A percentile compares a stretch with the other conserved stretches of the same genome.
These are phyloP conservation scores for Purshia tridentata DNA, from an alignment of 306 rosid genomes.

Conservation along the genomic window DNA sequence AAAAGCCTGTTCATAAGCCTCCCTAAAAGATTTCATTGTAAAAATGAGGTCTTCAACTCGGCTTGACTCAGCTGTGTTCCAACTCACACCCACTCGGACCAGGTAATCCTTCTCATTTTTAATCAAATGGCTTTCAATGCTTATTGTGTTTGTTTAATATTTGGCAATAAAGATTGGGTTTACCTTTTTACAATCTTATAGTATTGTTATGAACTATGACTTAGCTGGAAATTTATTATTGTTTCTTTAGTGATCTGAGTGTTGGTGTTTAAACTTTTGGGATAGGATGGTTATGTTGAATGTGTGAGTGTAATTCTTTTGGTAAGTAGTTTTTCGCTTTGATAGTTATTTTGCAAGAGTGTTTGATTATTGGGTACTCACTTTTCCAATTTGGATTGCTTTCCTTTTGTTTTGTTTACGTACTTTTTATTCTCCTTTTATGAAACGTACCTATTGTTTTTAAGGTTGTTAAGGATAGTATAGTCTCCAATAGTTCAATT, in stretches of 20 bases:
- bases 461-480: background rate
- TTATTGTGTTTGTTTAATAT: background rate
- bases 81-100: constrained; percentile 96
- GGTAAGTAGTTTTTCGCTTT: background rate
- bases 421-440: background rate
- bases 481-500: background rate
- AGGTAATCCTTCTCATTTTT: constrained; percentile 39
- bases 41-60: constrained; percentile 68
- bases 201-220: constrained; percentile 7
- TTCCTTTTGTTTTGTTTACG: background rate
- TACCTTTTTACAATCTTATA: constrained; percentile 4
- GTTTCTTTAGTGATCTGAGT: constrained; percentile 29
- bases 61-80: constrained; percentile 86
- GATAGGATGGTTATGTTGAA: constrained; percentile 7
- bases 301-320: background rate
- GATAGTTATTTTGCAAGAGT: too few species aligned
- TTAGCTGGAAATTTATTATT: constrained; percentile 10
- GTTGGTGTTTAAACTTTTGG: constrained; percentile 14
- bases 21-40: constrained; percentile 1
- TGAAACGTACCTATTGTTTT: background rate
- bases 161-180: constrained; percentile 10
- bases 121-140: constrained; percentile 2
- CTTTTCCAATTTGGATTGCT: background rate
- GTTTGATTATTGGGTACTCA: background rate
- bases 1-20: constrained; percentile 16